A percentile compares a stretch with the other conserved stretches of the same genome.
These are phyloP conservation scores for Cryphonectria radicalis DNA, from an alignment of 2,329 filamentous ascomycete genomes.

Conservation along the genomic window DNA sequence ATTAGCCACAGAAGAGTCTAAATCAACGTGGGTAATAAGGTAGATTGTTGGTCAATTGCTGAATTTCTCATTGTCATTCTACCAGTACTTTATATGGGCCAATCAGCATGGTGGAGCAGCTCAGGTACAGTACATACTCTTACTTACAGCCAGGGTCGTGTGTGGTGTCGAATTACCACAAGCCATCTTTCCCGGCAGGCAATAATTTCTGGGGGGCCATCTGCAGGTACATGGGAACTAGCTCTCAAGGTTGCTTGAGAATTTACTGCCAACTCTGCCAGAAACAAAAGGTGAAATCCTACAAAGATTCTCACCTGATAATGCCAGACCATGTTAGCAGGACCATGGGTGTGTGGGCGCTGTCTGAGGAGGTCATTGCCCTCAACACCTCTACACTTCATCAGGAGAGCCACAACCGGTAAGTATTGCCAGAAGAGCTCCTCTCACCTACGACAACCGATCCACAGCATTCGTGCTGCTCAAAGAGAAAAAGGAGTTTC, in stretches of 20 bases:
- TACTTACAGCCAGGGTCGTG: neutral
- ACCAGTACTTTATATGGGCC: neutral
- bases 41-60: neutral
- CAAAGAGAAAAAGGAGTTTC: no score
- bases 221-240: neutral
- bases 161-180: neutral
- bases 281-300: neutral
- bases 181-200: conserved; percentile 11
- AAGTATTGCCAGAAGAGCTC: conserved; percentile 36
- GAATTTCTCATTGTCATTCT: neutral
- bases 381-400: conserved; percentile 37
- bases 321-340: conserved; percentile 41
- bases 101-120: neutral
- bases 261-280: neutral
- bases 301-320: conserved; percentile 20
- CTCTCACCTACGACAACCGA: neutral
- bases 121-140: neutral
- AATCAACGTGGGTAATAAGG: neutral
- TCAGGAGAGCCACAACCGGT: conserved; percentile 53
- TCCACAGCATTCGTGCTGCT: neutral
- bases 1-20: neutral
- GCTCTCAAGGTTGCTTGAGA: neutral
- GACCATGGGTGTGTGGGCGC: conserved; percentile 58
- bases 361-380: conserved; percentile 47
- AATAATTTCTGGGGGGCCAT: conserved; percentile 5